Percentiles rank a stretch among this genome's conserved stretches.
Evolutionary conservation across 2,329 filamentous ascomycete genomes (phyloP).

Genomic region (Colletotrichum shisoi): DNA sequence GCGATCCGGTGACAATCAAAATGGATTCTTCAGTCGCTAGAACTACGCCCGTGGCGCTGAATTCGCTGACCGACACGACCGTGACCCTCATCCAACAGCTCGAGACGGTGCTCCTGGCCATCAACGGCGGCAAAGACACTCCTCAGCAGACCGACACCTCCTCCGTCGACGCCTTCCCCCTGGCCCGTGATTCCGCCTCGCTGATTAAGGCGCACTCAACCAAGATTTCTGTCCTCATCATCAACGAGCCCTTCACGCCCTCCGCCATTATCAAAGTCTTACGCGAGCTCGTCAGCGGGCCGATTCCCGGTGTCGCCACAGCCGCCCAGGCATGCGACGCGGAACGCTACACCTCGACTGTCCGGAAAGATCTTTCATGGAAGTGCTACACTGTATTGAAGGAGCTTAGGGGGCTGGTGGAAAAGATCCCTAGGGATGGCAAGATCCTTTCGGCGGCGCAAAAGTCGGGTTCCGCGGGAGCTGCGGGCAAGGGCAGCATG

Average conservation of each 20-base stretch:
- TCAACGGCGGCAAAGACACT: constrained; percentile 47
- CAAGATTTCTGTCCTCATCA: constrained; percentile 84
- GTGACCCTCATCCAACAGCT: constrained; percentile 53
- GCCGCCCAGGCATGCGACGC: constrained; percentile 72
- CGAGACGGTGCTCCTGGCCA: constrained; percentile 52
- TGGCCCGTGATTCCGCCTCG: constrained; percentile 75
- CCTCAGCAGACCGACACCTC: constrained; percentile 37
- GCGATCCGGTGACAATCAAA: neutral
- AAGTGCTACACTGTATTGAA: constrained; percentile 67
- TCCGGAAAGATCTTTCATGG: constrained; percentile 69
- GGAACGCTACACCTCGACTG: constrained; percentile 67
- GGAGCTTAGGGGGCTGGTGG: constrained; percentile 69
- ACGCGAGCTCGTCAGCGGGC: constrained; percentile 72
- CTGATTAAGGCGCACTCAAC: constrained; percentile 84
- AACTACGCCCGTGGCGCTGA: constrained; percentile 51
- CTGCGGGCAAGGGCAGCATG: constrained; percentile 60
- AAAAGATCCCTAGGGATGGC: constrained; percentile 67
- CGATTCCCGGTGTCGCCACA: constrained; percentile 77
- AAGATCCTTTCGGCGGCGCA: constrained; percentile 58
- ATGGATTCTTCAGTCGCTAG: constrained; percentile 35
- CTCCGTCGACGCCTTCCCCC: constrained; percentile 66
- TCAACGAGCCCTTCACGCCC: constrained; percentile 86
- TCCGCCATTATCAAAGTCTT: constrained; percentile 76
- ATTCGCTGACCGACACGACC: constrained; percentile 50
- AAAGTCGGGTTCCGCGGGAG: constrained; percentile 53